Base-by-base conservation (phyloP, 345 rosid genomes). In the Sonneratia caseolaris region DNA sequence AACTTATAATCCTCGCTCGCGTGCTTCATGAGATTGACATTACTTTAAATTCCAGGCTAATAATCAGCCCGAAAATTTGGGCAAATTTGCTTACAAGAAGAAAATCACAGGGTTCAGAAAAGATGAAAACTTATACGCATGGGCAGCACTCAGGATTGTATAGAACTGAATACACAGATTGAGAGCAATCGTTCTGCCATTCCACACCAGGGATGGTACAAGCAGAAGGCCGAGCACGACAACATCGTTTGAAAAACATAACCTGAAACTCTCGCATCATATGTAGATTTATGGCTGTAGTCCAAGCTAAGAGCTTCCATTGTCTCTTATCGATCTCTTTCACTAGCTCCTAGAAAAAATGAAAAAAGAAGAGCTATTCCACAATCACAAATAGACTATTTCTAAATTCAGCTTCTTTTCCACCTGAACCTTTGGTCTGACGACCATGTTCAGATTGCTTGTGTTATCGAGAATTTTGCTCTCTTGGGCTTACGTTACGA, bases 181-280 rank as follows among this genome's bases (percentile, higher is more conserved):
- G 66, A 10, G 19, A 27, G 37, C 66, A 62, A 27, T 62, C 66
- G 27, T 62, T n/a, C 27, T 27, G 7, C 11, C 37, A 70, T 14
- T 37, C 73, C 73, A 22, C 73, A 70, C 22, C 37, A 70, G 66
- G 73, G 56, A 70, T 55, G 73, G 18, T 12, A 1, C 18, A 14
- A 62, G 18, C 38, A 62, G 27, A 70, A 40, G 73, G 9, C 36
- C 11, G 45, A 18, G 18, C 37, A 0, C 47, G 35, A 57, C 73
- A 40, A 22, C 8, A 55, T 37, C 35, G 73, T 47, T 8, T 2
- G 8, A n/a, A 57, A 55, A 70, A n/a, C 14, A 27, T 13, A 70
- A 35, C 45, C 36, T 24, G 22, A 56, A 56, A 37, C 6, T 61
- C 65, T 24, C 14, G n/a, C 15, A 22, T 27, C 19, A 15, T 1